Evolutionary conservation across 805 yeast species (phyloP), one percentile per base, ranked within the genome.

Genomic region (Metschnikowia koreensis): DNA sequence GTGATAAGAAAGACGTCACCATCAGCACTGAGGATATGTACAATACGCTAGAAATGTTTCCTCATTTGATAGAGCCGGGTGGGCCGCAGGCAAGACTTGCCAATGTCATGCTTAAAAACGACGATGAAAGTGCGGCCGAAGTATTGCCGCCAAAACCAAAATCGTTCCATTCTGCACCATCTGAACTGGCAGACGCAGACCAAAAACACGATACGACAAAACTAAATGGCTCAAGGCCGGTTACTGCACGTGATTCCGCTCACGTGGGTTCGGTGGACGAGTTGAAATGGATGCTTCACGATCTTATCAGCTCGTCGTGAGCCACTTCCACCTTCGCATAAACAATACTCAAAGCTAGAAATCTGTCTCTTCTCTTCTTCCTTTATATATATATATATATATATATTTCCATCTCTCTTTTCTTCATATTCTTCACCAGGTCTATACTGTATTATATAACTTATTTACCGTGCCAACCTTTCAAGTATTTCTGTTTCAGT

Each of bases 211-310:
- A 48, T 33, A 49, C 28, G 31, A 38, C 52, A 33, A 27, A 42
- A 33, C 39, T 47, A 40, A n/a, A 50, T 31, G 33, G 40, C 12
- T 27, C 53, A 36, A 50, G 54, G 7, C 38, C 47, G 58, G 67
- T 11, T 80, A 7, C n/a, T n/a, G 43, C 46, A 6, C 39, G 40
- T 16, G 52, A 49, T 11, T 46, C 48, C 12, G 16, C 46, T 9
- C 52, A 41, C 15, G 68, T 77, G 43, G 88, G 88, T 6, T 75
- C 84, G 0, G 79, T 81, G 36, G 87, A 85, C 50, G 96, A 87
- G 62, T 69, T 87, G 55, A 81, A 83, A 58, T 82, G 89, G 88
- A 70, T 87, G 48, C 75, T 87, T 37, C 84, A 82, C 66, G 92
- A 86, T 59, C 76, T 87, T 47, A 67, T 83, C n/a, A 70, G 80